Percentiles rank a stretch among this genome's conserved stretches.
phyloP scores from a whole-genome alignment of 2,329 filamentous ascomycete genomes.

The Arthrinium phaeospermum region DNA sequence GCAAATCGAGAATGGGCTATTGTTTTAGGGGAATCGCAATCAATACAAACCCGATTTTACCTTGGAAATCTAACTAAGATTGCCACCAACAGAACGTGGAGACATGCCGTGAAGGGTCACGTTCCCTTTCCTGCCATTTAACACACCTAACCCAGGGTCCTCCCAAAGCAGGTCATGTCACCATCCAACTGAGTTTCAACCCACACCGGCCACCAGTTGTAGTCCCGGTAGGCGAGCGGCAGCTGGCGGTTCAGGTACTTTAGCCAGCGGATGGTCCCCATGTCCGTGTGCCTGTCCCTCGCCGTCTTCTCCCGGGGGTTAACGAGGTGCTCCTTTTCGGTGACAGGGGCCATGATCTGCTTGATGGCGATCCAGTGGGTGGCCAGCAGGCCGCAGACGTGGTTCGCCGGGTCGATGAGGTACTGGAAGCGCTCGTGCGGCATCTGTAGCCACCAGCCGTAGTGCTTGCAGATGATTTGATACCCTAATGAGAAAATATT shows the following conservation, averaged over 20 bases:
- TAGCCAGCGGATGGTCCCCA: conserved; percentile 57
- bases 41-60: too few species aligned
- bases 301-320: conserved; percentile 28
- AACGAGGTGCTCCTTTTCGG: conserved; percentile 43
- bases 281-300: conserved; percentile 38
- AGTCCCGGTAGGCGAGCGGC: conserved; percentile 48
- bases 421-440: conserved; percentile 57
- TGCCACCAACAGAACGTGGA: too few species aligned
- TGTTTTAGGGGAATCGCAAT: too few species aligned
- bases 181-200: conserved; percentile 55
- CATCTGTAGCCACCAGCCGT: conserved; percentile 64
- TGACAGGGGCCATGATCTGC: conserved; percentile 59
- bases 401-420: conserved; percentile 53
- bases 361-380: conserved; percentile 61
- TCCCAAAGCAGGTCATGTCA: conserved; percentile 54
- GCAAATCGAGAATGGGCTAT: too few species aligned
- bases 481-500: conserved; percentile 46
- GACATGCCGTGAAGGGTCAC: too few species aligned
- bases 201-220: conserved; percentile 61
- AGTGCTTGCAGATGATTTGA: conserved; percentile 54
- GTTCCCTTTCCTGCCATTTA: not conserved
- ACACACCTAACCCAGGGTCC: conserved; percentile 25
- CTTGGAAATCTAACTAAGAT: too few species aligned
- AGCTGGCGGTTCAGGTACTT: conserved; percentile 55
- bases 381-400: conserved; percentile 53